phyloP scores from a whole-genome alignment of 768 basidiomycete species.

The Pleurotus citrinopileatus region DNA sequence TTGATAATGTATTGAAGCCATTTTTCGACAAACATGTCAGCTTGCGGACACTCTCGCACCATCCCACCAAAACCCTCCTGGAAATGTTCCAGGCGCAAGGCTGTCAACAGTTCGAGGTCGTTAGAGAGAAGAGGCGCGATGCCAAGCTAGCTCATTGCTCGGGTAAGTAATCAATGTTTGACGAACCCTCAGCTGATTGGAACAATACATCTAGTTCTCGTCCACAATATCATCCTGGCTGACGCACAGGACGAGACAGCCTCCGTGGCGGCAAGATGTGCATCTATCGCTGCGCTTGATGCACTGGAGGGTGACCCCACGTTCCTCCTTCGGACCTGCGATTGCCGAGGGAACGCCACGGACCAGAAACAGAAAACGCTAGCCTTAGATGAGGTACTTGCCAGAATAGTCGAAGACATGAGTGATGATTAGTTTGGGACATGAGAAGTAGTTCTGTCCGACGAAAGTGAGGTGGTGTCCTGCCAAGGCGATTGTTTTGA shows the following conservation, averaged over 20 bases:
- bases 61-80: slow-evolving; percentile 74
- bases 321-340: slow-evolving; percentile 62
- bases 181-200: slow-evolving; percentile 4
- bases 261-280: slow-evolving; percentile 54
- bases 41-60: slow-evolving; percentile 67
- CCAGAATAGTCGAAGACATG: slow-evolving; percentile 21
- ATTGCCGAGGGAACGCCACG: slow-evolving; percentile 50
- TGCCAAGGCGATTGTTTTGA: too few relatives aligned
- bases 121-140: slow-evolving; percentile 48
- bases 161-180: slow-evolving; percentile 37
- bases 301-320: slow-evolving; percentile 62
- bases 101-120: slow-evolving; percentile 62
- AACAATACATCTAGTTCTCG: slow-evolving; percentile 44
- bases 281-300: slow-evolving; percentile 66
- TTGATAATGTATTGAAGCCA: slow-evolving; percentile 65
- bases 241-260: slow-evolving; percentile 50
- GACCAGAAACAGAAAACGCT: slow-evolving; percentile 31
- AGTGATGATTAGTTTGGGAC: too few relatives aligned
- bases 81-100: slow-evolving; percentile 72
- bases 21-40: slow-evolving; percentile 79
- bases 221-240: slow-evolving; percentile 65
- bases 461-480: too few relatives aligned
- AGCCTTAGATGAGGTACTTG: slow-evolving; percentile 26
- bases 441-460: too few relatives aligned
- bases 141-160: slow-evolving; percentile 41